Base-by-base conservation (phyloP, 2,329 filamentous ascomycete genomes). In the Aspergillus hortae region DNA sequence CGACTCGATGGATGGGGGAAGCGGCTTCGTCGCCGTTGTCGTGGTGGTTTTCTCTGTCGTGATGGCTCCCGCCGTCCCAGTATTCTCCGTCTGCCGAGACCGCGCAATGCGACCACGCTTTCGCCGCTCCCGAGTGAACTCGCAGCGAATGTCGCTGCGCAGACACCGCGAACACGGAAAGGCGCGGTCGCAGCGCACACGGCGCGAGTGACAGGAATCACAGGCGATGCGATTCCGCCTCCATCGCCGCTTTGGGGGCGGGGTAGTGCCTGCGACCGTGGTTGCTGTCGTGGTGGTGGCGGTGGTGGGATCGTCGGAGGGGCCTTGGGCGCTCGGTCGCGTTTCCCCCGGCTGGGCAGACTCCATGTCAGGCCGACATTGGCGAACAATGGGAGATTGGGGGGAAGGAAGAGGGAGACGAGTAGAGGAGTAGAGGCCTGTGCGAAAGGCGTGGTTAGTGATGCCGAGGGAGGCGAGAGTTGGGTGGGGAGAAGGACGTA, bases 121-220 rank as follows among this genome's bases (percentile, higher is more conserved):
- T 76, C 96, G 95, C 58, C 90, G 85, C 72, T 95, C 90, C 44
- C 92, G 86, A 51, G 91, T 86, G 71, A 96, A 96, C 74, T 96
- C 90, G 75, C 92, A 96, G 35, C 54, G 60, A 10, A 63, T 65
- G 14, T 62, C 79, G 82, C 74, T 83, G 88, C 89, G 89, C 67
- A 92, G 85, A 70, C 92, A 96, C 71, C 96, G 90, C 44, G 90
- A 90, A 69, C 92, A 96, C 48, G 92, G 92, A 57, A 89, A 84
- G 66, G 94, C 89, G 48, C 92, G 92, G 71, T 96, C 91, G 70
- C 92, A 96, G 74, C 95, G 95, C 17, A 92, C 96, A 58, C 92
- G 82, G 54, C 96, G 80, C 68, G 95, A 89, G 71, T 96, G 96
- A 74, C 92, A 96, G 70, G 96, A 91, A 72, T 96, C 92, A 74